phyloP scores from a whole-genome alignment of 805 yeast species.

The Candida peoriensis region DNA sequence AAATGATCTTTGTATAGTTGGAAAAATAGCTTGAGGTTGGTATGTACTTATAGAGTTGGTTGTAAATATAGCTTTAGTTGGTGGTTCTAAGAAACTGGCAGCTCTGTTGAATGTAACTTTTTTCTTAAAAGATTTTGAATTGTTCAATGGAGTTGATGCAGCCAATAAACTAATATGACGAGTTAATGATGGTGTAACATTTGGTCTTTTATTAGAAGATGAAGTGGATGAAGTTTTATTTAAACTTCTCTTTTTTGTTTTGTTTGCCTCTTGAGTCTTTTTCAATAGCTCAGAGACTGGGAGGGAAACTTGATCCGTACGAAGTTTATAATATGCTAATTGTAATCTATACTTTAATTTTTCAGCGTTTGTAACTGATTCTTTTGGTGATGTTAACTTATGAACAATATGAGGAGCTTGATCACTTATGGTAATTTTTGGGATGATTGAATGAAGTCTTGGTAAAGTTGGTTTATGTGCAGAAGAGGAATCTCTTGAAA shows the following conservation, averaged over 20 bases:
- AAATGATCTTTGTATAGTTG: constrained; percentile 1
- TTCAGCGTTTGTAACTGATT: constrained; percentile 26
- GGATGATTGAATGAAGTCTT: constrained; percentile 5
- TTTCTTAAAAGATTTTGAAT: constrained; percentile 10
- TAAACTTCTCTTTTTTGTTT: not conserved
- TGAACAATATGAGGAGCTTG: not conserved
- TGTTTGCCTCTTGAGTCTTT: constrained; percentile 5
- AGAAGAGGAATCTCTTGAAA: constrained; percentile 11
- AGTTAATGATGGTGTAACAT: constrained; percentile 20
- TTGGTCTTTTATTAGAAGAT: constrained; percentile 2
- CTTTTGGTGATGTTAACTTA: constrained; percentile 2
- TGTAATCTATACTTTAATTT: constrained; percentile 42
- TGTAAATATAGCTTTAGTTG: not conserved
- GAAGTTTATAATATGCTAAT: constrained; percentile 47
- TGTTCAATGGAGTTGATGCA: constrained; percentile 27
- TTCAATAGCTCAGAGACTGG: constrained; percentile 28
- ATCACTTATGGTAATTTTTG: not conserved
- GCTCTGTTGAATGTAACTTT: constrained; percentile 16
- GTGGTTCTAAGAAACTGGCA: constrained; percentile 6
- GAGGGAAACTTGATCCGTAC: constrained; percentile 39
- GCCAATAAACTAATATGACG: constrained; percentile 31
- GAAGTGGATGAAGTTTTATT: not conserved
- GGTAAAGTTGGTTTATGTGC: constrained; percentile 9
- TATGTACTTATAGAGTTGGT: constrained; percentile 1
- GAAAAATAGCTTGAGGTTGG: constrained; percentile 4